Evolutionary conservation across 495 filamentous ascomycete species (phyloP), one percentile per base, ranked within the genome.

Genomic region (Peziza echinospora): DNA sequence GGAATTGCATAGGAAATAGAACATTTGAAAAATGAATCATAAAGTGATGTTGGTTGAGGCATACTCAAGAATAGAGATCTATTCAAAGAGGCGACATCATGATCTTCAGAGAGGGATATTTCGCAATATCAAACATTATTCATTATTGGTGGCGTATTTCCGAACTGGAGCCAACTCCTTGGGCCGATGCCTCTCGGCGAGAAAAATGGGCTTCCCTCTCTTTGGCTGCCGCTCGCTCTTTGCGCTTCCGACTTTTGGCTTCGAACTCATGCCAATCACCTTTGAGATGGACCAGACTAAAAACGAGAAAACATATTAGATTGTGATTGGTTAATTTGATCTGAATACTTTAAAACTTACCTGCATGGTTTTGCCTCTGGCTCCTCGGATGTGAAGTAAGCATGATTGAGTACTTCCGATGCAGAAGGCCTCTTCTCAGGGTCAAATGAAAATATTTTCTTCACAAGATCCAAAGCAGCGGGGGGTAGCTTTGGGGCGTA

Each of bases 221-320:
- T 59, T 76, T 76, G 43, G 82, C 76, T 49, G 74, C 71, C 60
- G 93, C 86, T 53, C 80, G 84, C 60, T 92, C 86, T 53, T 86
- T 87, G 34, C 91, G 75, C 13, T 91, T 69, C 17, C 86, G 84
- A 44, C 56, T 56, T 67, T 99, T 99, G 21, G 82, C 91, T 67
- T 99, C 91, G 58, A 94, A 93, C 58, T 99, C 91, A 54, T 99
- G 91, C 91, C 91, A 99, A 53, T 99, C 91, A 34, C 91, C 91
- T 57, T 85, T 73, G 21, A 96, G 71, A 51, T 82, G 71, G 50
- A 78, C 73, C 47, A 99, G 69, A 54, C 83, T 91, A 47, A 22
- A 22, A 8, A 17, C 3, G n/a, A 37, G 30, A 37, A 37, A 37
- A n/a, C 43, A 26, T 24, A 21, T 66, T 61, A 67, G 59, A 28